Conservation (phyloP, 1,284 basidiomycete genomes). For the Mycena citricolor region DNA sequence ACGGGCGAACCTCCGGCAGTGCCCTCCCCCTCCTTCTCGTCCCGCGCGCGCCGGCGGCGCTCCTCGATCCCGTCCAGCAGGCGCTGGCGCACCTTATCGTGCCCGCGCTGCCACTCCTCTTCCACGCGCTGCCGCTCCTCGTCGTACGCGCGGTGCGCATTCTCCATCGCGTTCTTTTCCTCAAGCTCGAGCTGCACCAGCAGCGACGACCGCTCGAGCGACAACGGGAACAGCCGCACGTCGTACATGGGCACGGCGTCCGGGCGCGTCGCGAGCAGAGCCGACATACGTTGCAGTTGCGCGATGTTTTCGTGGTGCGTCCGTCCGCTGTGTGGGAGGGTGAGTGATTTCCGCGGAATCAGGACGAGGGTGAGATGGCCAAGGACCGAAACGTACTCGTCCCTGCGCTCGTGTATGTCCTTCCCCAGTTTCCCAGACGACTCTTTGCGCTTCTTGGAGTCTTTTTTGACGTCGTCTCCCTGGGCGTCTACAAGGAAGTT, state of each 20-base stretch:
- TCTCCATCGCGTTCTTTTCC: constrained; percentile 62
- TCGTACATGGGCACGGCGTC: constrained; percentile 63
- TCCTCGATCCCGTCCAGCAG: constrained; percentile 83
- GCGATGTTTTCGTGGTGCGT: constrained; percentile 56
- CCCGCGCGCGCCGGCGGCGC: constrained; percentile 66
- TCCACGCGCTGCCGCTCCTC: constrained; percentile 75
- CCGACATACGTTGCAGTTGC: constrained; percentile 51
- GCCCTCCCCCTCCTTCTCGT: constrained; percentile 33
- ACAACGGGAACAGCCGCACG: constrained; percentile 66
- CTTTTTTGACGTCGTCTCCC: constrained; percentile 46
- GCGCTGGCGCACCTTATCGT: constrained; percentile 68
- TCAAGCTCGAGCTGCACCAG: constrained; percentile 63
- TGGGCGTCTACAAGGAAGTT: constrained; percentile 18
- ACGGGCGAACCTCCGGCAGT: constrained; percentile 16
- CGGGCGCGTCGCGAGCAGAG: constrained; percentile 65
- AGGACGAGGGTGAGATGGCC: constrained; percentile 6
- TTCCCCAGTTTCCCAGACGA: constrained; percentile 65
- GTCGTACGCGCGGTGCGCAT: constrained; percentile 66
- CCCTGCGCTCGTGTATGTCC: constrained; percentile 67
- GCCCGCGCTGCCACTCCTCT: constrained; percentile 73
- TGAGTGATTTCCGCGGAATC: constrained; percentile 19
- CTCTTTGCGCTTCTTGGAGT: constrained; percentile 61
- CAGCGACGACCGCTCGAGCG: constrained; percentile 71
- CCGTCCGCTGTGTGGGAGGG: constrained; percentile 40
- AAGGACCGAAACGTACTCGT: constrained; percentile 55